Evolutionary conservation across 805 yeast genomes (phyloP).

Genomic region (Isabelozyma rhagii): DNA sequence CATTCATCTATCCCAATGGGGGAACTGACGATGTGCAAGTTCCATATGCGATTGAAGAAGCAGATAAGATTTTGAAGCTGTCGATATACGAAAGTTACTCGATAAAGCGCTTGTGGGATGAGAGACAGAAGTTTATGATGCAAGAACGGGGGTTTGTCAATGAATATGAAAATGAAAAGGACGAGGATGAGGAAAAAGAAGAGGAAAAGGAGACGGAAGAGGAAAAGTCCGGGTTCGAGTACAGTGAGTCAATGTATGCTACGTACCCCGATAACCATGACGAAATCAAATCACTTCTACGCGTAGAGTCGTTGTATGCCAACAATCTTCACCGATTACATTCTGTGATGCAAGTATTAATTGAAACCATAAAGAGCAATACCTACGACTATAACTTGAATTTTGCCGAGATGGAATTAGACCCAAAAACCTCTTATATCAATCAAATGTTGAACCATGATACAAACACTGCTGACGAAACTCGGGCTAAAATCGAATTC

Average conservation of each 20-base stretch:
- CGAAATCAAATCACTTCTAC: slow-evolving; percentile 41
- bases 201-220: slow-evolving; percentile 7
- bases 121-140: slow-evolving; percentile 64
- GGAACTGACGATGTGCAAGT: slow-evolving; percentile 37
- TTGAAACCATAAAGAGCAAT: slow-evolving; percentile 61
- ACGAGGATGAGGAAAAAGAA: background rate
- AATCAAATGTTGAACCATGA: slow-evolving; percentile 5
- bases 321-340: slow-evolving; percentile 52
- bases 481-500: slow-evolving; percentile 17
- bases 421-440: slow-evolving; percentile 27
- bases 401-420: slow-evolving; percentile 33
- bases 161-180: slow-evolving; percentile 14
- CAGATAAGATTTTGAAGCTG: slow-evolving; percentile 61
- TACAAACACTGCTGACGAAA: slow-evolving; percentile 6
- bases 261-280: slow-evolving; percentile 32
- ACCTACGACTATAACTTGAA: slow-evolving; percentile 33
- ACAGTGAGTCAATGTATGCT: slow-evolving; percentile 15
- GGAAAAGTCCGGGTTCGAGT: slow-evolving; percentile 17
- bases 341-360: slow-evolving; percentile 60
- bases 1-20: slow-evolving; percentile 59
- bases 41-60: slow-evolving; percentile 79
- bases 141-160: slow-evolving; percentile 60
- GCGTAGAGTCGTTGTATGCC: slow-evolving; percentile 61
- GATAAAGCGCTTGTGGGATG: slow-evolving; percentile 68
- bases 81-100: slow-evolving; percentile 65